A percentile compares a stretch with the other conserved stretches of the same genome.
Evolutionary conservation across 345 rosid species (phyloP).

Genomic region (Moricandia arvensis): DNA sequence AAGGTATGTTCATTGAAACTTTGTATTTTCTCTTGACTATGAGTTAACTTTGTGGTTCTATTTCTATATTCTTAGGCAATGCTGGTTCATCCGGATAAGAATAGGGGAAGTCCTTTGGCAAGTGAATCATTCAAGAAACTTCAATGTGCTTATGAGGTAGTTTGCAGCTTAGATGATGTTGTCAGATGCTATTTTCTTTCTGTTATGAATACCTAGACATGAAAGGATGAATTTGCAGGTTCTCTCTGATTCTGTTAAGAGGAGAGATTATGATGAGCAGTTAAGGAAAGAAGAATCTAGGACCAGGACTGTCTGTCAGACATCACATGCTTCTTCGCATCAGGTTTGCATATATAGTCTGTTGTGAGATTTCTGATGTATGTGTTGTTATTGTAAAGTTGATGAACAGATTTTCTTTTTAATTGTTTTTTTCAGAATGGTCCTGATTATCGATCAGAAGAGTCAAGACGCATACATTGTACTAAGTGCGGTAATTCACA

Average conservation of each 20-base stretch:
- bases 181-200: background rate
- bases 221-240: slow-evolving; percentile 45
- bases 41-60: background rate
- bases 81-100: slow-evolving; percentile 99
- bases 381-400: background rate
- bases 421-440: slow-evolving; percentile 44
- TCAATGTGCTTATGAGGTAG: slow-evolving; percentile 72
- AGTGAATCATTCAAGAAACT: slow-evolving; percentile 98
- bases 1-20: slow-evolving; percentile 39
- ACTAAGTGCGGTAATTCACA: slow-evolving; percentile 89
- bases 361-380: slow-evolving; percentile 1
- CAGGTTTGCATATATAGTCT: slow-evolving; percentile 51
- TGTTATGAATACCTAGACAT: slow-evolving; percentile 4
- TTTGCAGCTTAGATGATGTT: background rate
- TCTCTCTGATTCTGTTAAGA: slow-evolving; percentile 82
- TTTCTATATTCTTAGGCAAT: slow-evolving; percentile 60
- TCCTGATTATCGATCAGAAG: slow-evolving; percentile 72
- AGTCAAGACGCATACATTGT: slow-evolving; percentile 96
- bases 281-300: slow-evolving; percentile 74
- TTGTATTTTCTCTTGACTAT: background rate
- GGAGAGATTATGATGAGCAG: slow-evolving; percentile 92
- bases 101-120: slow-evolving; percentile 85
- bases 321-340: slow-evolving; percentile 46
- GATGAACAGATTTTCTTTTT: background rate
- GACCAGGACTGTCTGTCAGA: slow-evolving; percentile 67